Conservation (phyloP, 306 rosid species). For the Sphenostylis stenocarpa region DNA sequence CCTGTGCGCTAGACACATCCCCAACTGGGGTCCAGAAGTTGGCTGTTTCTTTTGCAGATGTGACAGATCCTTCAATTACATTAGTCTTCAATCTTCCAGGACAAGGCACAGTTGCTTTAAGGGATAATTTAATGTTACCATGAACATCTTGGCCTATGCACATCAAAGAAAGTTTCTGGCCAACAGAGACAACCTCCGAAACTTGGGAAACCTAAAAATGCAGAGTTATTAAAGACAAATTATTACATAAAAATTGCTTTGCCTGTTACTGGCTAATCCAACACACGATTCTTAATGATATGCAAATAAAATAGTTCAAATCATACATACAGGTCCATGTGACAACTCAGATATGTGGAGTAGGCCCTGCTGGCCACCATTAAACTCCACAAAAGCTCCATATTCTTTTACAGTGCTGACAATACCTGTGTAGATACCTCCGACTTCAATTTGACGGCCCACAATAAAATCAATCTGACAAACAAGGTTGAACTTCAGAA, state of each 20-base stretch:
- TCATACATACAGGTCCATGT: conserved; percentile 67
- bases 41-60: conserved; percentile 48
- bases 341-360: conserved; percentile 95
- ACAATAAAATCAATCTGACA: conserved; percentile 78
- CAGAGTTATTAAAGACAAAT: conserved; percentile 2
- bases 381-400: conserved; percentile 94
- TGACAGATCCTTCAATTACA: conserved; percentile 41
- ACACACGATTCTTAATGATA: background rate
- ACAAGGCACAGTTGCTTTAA: conserved; percentile 59
- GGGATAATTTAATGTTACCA: conserved; percentile 91
- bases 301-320: conserved; percentile 20
- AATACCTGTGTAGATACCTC: conserved; percentile 80
- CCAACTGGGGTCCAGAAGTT: conserved; percentile 50
- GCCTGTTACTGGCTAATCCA: background rate
- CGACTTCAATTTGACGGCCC: conserved; percentile 92
- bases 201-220: conserved; percentile 66
- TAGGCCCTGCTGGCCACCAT: conserved; percentile 97
- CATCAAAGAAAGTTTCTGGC: conserved; percentile 78
- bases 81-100: conserved; percentile 35
- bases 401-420: conserved; percentile 76
- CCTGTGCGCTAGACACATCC: conserved; percentile 32
- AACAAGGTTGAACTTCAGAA: conserved; percentile 20
- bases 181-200: conserved; percentile 76
- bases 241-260: conserved; percentile 16
- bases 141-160: conserved; percentile 96